Conservation (phyloP, 148 eudicot species). For the Fagopyrum tataricum region DNA sequence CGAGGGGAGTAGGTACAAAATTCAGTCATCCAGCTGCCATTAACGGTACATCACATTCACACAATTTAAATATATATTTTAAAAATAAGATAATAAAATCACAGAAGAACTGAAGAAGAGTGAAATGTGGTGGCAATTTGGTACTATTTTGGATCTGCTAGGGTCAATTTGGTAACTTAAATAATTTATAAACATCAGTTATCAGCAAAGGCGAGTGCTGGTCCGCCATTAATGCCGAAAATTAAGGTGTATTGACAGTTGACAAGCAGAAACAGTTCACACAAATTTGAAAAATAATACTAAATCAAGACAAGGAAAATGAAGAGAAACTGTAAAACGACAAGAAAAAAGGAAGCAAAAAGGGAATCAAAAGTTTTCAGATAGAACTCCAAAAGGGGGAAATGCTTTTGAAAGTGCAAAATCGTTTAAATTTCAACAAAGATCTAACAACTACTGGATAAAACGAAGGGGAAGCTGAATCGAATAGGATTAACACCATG, state of each 20-base stretch:
- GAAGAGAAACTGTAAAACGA: too few species aligned
- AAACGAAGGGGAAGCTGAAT: background rate
- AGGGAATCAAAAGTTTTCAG: background rate
- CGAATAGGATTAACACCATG: background rate
- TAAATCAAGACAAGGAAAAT: background rate
- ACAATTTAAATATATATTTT: background rate
- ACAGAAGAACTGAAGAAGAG: background rate
- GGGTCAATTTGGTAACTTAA: conserved; percentile 18
- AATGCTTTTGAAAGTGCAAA: background rate
- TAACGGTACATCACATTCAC: conserved; percentile 17
- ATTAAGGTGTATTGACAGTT: conserved; percentile 15
- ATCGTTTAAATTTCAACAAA: background rate
- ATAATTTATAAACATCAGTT: background rate
- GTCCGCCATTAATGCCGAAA: conserved; percentile 16
- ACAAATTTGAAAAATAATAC: background rate
- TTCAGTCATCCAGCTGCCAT: conserved; percentile 13
- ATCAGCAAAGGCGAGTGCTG: background rate
- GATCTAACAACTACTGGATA: background rate
- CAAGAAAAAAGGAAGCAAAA: background rate
- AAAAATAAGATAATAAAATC: background rate
- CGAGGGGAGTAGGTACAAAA: conserved; percentile 29
- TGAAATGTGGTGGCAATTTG: background rate
- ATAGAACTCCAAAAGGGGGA: background rate
- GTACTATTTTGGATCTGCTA: conserved; percentile 6
- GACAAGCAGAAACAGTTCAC: background rate